Evolutionary conservation across 2,329 filamentous ascomycete species (phyloP).

Genomic region (Trichoderma koningii): DNA sequence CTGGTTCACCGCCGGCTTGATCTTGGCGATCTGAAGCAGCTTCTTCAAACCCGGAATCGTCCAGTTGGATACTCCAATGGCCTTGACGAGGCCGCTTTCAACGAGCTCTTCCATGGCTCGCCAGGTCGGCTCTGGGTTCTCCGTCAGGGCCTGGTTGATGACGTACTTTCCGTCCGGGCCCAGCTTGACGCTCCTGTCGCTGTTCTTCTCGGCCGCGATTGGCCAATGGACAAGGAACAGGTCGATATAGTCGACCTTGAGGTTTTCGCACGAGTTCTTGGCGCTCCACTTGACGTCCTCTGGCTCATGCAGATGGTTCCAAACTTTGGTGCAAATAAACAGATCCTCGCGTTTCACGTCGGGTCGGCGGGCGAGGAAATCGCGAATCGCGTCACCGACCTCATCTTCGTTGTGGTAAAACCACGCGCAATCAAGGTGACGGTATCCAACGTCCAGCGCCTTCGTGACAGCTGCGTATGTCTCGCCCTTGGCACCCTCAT

Average conservation of each 20-base stretch:
- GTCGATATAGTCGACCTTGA: constrained; percentile 67
- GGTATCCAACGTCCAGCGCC: constrained; percentile 68
- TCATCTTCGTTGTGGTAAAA: constrained; percentile 77
- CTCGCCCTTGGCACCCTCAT: constrained; percentile 60
- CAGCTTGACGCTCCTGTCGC: constrained; percentile 15
- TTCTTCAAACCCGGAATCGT: constrained; percentile 78
- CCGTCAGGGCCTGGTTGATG: constrained; percentile 9
- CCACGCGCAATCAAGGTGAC: constrained; percentile 75
- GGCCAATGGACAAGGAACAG: constrained; percentile 76
- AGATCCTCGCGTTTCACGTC: constrained; percentile 67
- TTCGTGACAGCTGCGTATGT: constrained; percentile 61
- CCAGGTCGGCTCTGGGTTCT: constrained; percentile 65
- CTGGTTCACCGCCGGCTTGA: constrained; percentile 70
- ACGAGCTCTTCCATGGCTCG: constrained; percentile 72
- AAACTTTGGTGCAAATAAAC: constrained; percentile 79
- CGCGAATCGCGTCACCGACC: constrained; percentile 65
- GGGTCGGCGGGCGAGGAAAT: constrained; percentile 40
- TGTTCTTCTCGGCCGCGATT: constrained; percentile 49
- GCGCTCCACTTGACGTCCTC: constrained; percentile 62
- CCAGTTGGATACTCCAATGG: constrained; percentile 88
- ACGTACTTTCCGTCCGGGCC: constrained; percentile 15
- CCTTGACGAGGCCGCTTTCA: constrained; percentile 69
- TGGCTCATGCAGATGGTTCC: constrained; percentile 74
- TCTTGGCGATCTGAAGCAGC: constrained; percentile 60
- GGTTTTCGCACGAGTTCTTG: constrained; percentile 58